Base-by-base conservation (phyloP, 1,284 basidiomycete species). In the Microbotryum saponariae region DNA sequence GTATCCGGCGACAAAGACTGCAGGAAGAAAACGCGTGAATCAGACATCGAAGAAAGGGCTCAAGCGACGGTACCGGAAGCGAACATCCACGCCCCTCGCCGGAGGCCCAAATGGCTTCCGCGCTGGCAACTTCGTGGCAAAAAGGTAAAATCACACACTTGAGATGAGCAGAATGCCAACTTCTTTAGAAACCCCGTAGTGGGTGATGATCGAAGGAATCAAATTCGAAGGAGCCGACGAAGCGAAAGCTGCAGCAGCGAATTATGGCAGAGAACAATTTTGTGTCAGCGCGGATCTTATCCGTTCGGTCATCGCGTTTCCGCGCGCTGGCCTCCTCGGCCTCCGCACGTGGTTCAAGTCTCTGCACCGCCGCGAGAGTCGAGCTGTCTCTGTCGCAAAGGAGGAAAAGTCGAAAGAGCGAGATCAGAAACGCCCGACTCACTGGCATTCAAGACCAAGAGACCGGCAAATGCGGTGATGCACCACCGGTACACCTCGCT, bases 371-470 rank as follows among this genome's bases (percentile, higher is more conserved):
- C n/a, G n/a, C n/a, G n/a, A n/a, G n/a, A n/a, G n/a, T n/a, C n/a
- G n/a, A n/a, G n/a, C n/a, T n/a, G n/a, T n/a, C n/a, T n/a, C n/a
- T n/a, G n/a, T n/a, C n/a, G n/a, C n/a, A n/a, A 27, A 12, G n/a
- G 10, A 50, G 27, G 21, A 1, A 6, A 16, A 18, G 37, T 37
- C 16, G 37, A 6, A 42, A 18, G 4, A 42, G 16, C 6, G 16
- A 18, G 23, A 50, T 6, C 27, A 50, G 27, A 50, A 16, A 23
- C 3, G 18, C 48, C 12, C 20, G 18, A 63, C 67, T 54, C 29
- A 79, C 20, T 79, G 18, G 85, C 85, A 72, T 86, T 86, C 63
- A 89, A 76, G 20, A 88, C 82, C 50, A 89, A 79, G 0, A 85
- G 51, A 52, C 85, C 83, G 3, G 78, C 81, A 4, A 83, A 69